Evolutionary conservation across 306 rosid genomes (phyloP), one percentile per base, ranked within the genome.

Genomic region (Acacia confusa): DNA sequence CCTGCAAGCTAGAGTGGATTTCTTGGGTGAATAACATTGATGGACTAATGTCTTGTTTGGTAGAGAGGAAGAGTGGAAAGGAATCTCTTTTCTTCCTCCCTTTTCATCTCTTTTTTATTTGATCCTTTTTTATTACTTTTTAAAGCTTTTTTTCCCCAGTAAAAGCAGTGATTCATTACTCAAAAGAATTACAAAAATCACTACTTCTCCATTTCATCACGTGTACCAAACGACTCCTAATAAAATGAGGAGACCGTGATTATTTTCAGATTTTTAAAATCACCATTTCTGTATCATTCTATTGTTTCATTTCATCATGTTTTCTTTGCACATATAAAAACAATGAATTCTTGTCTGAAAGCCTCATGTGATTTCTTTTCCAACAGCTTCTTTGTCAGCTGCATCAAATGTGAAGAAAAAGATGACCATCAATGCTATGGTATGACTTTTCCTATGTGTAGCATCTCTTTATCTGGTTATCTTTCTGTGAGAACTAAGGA

Each of bases 301-400:
- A 52, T 52, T 52, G 25, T 53, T 53, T 10, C 25, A 20, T 53
- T 53, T 53, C 24, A 53, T 53, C 24, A n/a, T 55, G 63, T n/a
- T 55, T 50, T 63, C 34, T 24, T 58, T 57, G 63, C 63, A 8
- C 28, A 55, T 17, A 68, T 5, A 36, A 32, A 66, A 67, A 22
- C 40, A 4, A 4, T 28, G 34, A 12, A 6, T 48, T 22, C 44
- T 55, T 55, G 27, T n/a, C 8, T 55, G 13, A 55, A 4, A 77
- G 24, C 40, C 72, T 83, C 45, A 83, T 40, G 38, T 27, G 68
- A 65, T 67, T 83, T 60, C 52, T 7, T 70, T 72, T 68, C 43
- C 40, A 24, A 71, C 86, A 84, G 89, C 63, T 70, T 73, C 81
- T 73, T 30, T 66, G 40, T 19, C 38, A 82, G 15, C 53, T 52